phyloP scores from a whole-genome alignment of 2,329 filamentous ascomycete species.

The Reticulascus tulasneorum region DNA sequence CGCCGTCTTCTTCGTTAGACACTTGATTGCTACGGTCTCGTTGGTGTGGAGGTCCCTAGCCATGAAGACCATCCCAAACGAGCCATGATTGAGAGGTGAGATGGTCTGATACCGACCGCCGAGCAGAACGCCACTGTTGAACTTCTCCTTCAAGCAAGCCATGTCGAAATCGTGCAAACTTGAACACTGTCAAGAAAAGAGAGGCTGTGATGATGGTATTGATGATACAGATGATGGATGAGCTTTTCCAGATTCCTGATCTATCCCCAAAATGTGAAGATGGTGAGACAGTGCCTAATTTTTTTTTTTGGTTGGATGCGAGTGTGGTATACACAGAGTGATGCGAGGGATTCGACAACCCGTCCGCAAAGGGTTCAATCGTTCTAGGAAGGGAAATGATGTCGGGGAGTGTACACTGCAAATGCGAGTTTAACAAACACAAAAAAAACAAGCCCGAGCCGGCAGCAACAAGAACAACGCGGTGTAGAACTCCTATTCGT shows the following conservation, averaged over 20 bases:
- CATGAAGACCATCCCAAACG: slow-evolving; percentile 97
- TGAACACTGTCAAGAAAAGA: no score
- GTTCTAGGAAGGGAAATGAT: no score
- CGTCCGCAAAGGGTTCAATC: no score
- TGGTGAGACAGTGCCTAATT: no score
- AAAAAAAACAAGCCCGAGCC: slow-evolving; percentile 9
- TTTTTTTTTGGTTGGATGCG: no score
- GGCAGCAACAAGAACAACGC: slow-evolving; percentile 12
- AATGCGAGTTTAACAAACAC: slow-evolving; percentile 8
- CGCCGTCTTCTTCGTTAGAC: slow-evolving; percentile 77
- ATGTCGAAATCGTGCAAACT: slow-evolving; percentile 45
- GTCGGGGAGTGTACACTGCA: no score
- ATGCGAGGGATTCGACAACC: no score
- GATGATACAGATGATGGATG: slow-evolving; percentile 7
- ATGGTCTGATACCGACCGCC: slow-evolving; percentile 88
- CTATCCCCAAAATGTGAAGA: no score
- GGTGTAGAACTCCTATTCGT: slow-evolving; percentile 21
- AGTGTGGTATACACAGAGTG: no score
- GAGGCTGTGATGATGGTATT: slow-evolving; percentile 10
- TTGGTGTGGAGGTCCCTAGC: slow-evolving; percentile 75
- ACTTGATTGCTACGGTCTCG: slow-evolving; percentile 90
- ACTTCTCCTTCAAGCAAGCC: slow-evolving; percentile 84
- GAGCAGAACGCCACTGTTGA: slow-evolving; percentile 74
- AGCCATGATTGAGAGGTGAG: slow-evolving; percentile 95
- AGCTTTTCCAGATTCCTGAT: no score